Evolutionary conservation across 192 early-diverging fungal genomes (phyloP), one percentile per base, ranked within the genome.

Genomic region (Linnemannia zychae): DNA sequence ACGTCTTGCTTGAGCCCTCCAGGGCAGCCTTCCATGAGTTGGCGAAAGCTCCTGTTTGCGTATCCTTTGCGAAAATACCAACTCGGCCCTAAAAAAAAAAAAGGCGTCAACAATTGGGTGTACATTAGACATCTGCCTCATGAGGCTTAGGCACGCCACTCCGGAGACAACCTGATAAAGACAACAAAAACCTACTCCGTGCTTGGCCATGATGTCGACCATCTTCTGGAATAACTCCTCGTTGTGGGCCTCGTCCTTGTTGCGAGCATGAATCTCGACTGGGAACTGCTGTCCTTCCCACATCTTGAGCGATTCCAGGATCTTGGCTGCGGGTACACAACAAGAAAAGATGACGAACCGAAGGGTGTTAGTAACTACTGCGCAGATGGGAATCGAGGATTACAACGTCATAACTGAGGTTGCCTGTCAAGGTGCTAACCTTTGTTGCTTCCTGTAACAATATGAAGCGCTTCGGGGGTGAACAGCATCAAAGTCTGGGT

Each of bases 391-490:
- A n/a, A 63, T 33, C 22, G 28, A 63, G 13, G 12, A n/a, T 15
- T 2, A 63, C 57, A 28, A 63, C 57, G 57, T 63, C 57, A 63
- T 82, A 34, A 18, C 46, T 24, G 67, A 50, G 6, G 31, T 15
- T 13, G 52, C n/a, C 24, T 44, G 3, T 28, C 24, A 63, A 63
- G n/a, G 20, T 17, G 36, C 72, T 57, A 82, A 94, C 95, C 96
- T 89, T 97, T 98, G 78, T 95, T 97, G 57, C 84, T 88, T 74
- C 94, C 95, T 20, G 95, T 95, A 12, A 97, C 81, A 79, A 99
- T 90, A 28, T 94, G 91, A 24, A 97, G 79, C 79, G 94, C 95
- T 81, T 93, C 93, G 38, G 87, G 90, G 22, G 94, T 94, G 50
- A 98, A 88, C 46, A 97, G 70, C 24, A 97, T 91, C 33, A 98